Percentiles rank a stretch among this genome's conserved stretches.
Conservation (phyloP, 2,329 filamentous ascomycete species). For the Madurella mycetomatis region DNA sequence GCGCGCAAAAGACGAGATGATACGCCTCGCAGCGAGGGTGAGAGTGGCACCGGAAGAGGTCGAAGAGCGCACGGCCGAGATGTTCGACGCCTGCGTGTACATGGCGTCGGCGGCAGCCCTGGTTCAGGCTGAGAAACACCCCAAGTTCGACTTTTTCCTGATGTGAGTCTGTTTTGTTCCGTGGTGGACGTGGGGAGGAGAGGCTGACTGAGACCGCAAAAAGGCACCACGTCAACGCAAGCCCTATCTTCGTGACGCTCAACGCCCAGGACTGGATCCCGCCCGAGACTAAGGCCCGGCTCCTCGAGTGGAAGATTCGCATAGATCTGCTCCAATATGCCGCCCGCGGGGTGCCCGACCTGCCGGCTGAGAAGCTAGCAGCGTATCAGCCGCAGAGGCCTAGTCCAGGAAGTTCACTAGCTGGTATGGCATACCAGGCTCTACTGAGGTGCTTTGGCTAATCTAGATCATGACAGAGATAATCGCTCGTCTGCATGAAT, state of each 20-base stretch:
- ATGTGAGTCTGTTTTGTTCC: constrained; percentile 39
- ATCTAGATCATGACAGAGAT: constrained; percentile 32
- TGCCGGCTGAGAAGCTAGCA: constrained; percentile 55
- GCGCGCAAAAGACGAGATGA: constrained; percentile 60
- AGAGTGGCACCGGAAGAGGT: constrained; percentile 53
- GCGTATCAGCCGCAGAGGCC: constrained; percentile 52
- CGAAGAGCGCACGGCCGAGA: constrained; percentile 51
- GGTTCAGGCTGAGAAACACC: constrained; percentile 46
- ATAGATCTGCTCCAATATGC: constrained; percentile 71
- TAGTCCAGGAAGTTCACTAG: constrained; percentile 32
- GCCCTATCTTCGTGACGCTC: constrained; percentile 70
- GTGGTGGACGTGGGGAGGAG: neutral
- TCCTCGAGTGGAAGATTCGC: constrained; percentile 80
- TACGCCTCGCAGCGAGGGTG: constrained; percentile 56
- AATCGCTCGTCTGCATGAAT: constrained; percentile 41
- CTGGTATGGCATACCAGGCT: constrained; percentile 33
- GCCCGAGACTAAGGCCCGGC: constrained; percentile 55
- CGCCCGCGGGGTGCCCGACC: constrained; percentile 58
- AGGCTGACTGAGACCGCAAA: constrained; percentile 25
- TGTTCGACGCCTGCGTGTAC: constrained; percentile 61
- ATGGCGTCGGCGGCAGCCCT: constrained; percentile 50
- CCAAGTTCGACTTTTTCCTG: constrained; percentile 78
- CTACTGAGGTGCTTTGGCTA: neutral
- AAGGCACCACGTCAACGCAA: constrained; percentile 70
- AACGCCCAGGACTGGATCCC: constrained; percentile 58